Evolutionary conservation across 805 yeast species (phyloP).

Genomic region (Metschnikowia lochheadii): DNA sequence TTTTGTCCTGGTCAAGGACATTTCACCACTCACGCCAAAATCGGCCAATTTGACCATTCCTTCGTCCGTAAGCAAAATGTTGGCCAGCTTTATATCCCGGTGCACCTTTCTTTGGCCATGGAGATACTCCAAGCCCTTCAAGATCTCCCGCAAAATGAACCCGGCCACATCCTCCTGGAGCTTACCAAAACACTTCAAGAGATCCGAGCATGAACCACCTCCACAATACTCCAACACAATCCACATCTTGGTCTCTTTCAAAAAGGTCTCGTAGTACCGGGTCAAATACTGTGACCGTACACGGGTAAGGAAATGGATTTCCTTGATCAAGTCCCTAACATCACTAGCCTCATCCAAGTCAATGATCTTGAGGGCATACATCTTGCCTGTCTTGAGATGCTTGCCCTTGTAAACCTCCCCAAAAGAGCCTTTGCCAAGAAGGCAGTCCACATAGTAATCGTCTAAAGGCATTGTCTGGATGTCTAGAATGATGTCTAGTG

Average conservation of each 20-base stretch:
- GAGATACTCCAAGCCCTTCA: conserved; percentile 70
- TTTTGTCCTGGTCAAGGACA: conserved; percentile 47
- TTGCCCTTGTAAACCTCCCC: conserved; percentile 77
- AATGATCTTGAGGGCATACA: conserved; percentile 84
- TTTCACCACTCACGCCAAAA: conserved; percentile 89
- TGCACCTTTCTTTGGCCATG: conserved; percentile 77
- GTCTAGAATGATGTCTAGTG: not conserved
- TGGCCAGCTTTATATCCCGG: conserved; percentile 88
- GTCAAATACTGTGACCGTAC: conserved; percentile 53
- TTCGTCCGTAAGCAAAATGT: conserved; percentile 63
- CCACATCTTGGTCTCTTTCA: conserved; percentile 69
- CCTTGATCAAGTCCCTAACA: conserved; percentile 65
- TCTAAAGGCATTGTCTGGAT: conserved; percentile 12
- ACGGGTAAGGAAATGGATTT: conserved; percentile 58
- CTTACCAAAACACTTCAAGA: conserved; percentile 51
- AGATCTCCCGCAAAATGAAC: conserved; percentile 54
- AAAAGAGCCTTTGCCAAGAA: conserved; percentile 74
- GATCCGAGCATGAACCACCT: conserved; percentile 85
- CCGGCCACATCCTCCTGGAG: conserved; percentile 52
- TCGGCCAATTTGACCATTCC: conserved; percentile 84
- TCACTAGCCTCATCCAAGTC: conserved; percentile 76
- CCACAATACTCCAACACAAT: conserved; percentile 95
- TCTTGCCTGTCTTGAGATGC: conserved; percentile 24
- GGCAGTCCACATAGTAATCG: conserved; percentile 15
- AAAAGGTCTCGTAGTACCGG: conserved; percentile 53